Evolutionary conservation across 345 rosid genomes (phyloP), one percentile per base, ranked within the genome.

Genomic region (Nasturtium officinale): DNA sequence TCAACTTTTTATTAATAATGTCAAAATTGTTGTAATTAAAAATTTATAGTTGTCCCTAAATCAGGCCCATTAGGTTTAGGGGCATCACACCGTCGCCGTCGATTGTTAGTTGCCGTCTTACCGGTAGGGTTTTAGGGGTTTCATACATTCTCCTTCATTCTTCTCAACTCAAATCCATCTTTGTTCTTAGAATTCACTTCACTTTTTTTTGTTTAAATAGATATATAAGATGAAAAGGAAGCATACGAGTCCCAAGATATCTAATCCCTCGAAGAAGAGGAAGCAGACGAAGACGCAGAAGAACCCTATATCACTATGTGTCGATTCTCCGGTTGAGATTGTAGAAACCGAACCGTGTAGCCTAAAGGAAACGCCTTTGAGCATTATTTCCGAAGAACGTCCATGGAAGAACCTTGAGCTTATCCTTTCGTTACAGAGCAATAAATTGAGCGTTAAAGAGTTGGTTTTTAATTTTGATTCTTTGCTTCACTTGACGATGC

Each of bases 391-490:
- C 26, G 84, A 75, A 66, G 89, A 30, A 15, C 46, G 71, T 70
- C 85, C 89, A 32, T 95, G 98, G 98, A 82, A 76, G 78, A 91
- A 91, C 72, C 83, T 95, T 10, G 80, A 90, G 74, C 79, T 95
- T 61, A 83, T 91, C 71, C 82, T 87, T 10, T 81, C 79, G 7
- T 52, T 91, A 46, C 87, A 85, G 75, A 82, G 45, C 77, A 85
- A 60, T 35, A 79, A 81, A 64, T 47, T 86, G 72, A 83, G 75
- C 30, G 68, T 80, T 50, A 82, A 82, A 73, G 85, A 76, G 99
- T 95, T 23, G 69, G 93, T 75, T 12, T 66, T 75, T 12, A 5
- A 62, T 53, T 10, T 58, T 20, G 62, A 28, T 57, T 48, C 15
- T 43, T 63, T 52, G n/a, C 57, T 58, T 45, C 48, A 18, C n/a